These are phyloP conservation scores for Crithidia sp. DNA, from an alignment of 208 protist species.

Conservation along the genomic window DNA sequence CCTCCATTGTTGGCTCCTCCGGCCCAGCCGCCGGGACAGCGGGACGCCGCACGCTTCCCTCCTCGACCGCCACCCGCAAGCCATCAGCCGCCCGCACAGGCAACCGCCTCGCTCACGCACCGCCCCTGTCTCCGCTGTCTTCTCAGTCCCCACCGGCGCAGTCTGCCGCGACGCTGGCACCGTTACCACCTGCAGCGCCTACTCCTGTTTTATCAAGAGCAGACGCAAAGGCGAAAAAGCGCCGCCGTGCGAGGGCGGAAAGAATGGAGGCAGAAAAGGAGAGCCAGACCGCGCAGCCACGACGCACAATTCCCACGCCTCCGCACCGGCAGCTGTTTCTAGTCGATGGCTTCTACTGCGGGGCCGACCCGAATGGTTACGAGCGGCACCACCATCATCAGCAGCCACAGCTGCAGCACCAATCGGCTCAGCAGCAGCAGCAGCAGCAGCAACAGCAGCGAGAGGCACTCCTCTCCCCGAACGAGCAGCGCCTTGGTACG, in stretches of 20 bases:
- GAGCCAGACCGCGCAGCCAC: background rate
- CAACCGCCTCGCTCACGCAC: background rate
- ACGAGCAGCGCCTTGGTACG: background rate
- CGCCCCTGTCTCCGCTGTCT: background rate
- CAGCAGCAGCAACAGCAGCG: background rate
- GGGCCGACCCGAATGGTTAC: background rate
- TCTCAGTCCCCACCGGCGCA: background rate
- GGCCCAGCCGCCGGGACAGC: too few species aligned
- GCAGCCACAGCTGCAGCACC: background rate
- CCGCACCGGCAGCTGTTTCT: slow-evolving; percentile 56
- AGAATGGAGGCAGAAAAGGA: background rate
- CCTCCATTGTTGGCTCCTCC: background rate
- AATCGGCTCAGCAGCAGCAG: background rate
- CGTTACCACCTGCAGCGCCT: background rate
- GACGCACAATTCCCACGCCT: slow-evolving; percentile 33
- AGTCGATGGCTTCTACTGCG: slow-evolving; percentile 19
- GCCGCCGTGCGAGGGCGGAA: background rate
- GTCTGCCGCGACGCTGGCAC: background rate
- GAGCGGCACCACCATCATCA: background rate
- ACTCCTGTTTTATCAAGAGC: background rate
- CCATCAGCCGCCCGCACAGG: background rate
- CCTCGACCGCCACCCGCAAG: background rate
- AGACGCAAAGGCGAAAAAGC: background rate
- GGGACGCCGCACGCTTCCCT: background rate
- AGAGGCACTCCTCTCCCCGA: background rate